phyloP scores from a whole-genome alignment of 176 grass and related monocot genomes.

The Bothriochloa decipiens region DNA sequence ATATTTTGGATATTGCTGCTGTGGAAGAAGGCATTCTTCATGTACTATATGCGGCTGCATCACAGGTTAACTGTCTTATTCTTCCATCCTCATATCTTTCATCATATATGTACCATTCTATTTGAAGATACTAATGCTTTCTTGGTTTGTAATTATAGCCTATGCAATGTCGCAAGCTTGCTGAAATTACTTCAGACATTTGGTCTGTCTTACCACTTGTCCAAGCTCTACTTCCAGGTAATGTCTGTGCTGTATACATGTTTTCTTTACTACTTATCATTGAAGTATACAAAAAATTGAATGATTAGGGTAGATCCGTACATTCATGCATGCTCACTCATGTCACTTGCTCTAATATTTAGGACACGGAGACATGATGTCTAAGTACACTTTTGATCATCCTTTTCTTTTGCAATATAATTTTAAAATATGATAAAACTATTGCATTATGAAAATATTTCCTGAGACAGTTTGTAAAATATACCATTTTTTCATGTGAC shows the following conservation, averaged over 20 bases:
- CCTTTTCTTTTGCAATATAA: not conserved
- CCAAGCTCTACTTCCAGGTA: slow-evolving; percentile 97
- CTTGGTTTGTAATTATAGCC: slow-evolving; percentile 70
- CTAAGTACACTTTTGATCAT: not conserved
- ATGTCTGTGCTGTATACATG: slow-evolving; percentile 13
- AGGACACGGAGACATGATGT: not conserved
- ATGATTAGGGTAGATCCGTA: not conserved
- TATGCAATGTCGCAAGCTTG: slow-evolving; percentile 69
- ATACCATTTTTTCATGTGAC: not conserved
- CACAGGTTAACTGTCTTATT: slow-evolving; percentile 66
- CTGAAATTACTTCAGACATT: slow-evolving; percentile 77
- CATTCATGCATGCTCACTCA: slow-evolving; percentile 10
- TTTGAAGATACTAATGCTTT: slow-evolving; percentile 34
- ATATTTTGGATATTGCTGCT: slow-evolving; percentile 90
- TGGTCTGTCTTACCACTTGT: slow-evolving; percentile 87
- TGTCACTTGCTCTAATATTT: slow-evolving; percentile 1
- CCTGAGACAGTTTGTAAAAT: not conserved
- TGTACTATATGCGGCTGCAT: slow-evolving; percentile 79
- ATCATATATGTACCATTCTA: slow-evolving; percentile 15
- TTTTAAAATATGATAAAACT: not conserved
- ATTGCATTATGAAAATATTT: not conserved
- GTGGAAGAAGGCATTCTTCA: slow-evolving; percentile 98
- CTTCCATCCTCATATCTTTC: slow-evolving; percentile 33
- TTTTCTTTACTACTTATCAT: slow-evolving; percentile 27
- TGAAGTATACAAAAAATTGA: slow-evolving; percentile 27